Percentiles rank a stretch among this genome's conserved stretches.
Conservation (phyloP, 108 stramenopile species). For the Pseudonitzschia multistriata region DNA sequence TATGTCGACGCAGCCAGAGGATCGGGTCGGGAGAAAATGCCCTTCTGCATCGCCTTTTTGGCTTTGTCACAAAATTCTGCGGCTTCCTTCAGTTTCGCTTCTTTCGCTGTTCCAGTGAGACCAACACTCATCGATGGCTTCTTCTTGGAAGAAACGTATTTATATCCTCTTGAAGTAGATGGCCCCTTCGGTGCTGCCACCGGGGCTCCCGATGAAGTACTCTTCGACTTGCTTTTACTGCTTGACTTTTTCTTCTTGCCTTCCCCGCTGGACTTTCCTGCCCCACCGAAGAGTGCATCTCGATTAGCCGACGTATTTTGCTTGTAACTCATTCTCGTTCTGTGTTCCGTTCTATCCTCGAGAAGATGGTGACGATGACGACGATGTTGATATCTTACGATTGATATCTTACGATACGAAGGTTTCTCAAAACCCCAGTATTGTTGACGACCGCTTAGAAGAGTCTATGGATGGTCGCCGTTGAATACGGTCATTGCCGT, state of each 20-base stretch:
- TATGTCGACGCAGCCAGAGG: conserved; percentile 72
- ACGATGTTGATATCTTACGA: neutral
- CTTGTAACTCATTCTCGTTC: conserved; percentile 55
- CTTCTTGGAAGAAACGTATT: conserved; percentile 22
- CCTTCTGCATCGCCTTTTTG: conserved; percentile 74
- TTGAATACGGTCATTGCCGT: no score
- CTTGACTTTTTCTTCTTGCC: conserved; percentile 9
- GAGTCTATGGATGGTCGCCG: no score
- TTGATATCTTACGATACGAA: no score
- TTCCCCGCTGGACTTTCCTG: conserved; percentile 14
- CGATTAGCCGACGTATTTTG: conserved; percentile 63
- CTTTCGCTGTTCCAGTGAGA: conserved; percentile 60
- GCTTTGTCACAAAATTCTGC: conserved; percentile 74
- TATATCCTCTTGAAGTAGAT: conserved; percentile 27
- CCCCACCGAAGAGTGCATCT: conserved; percentile 74
- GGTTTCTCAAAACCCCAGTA: no score
- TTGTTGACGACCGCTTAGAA: neutral
- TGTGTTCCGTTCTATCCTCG: neutral
- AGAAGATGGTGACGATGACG: neutral
- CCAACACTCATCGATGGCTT: conserved; percentile 17
- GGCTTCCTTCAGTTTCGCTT: conserved; percentile 76
- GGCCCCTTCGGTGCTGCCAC: conserved; percentile 14
- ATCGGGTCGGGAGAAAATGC: conserved; percentile 67
- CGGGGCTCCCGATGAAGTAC: conserved; percentile 10
- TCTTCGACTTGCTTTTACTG: neutral